A percentile compares a stretch with the other conserved stretches of the same genome.
Conservation (phyloP, 768 basidiomycete genomes). For the Hortiboletus flavorubellus region DNA sequence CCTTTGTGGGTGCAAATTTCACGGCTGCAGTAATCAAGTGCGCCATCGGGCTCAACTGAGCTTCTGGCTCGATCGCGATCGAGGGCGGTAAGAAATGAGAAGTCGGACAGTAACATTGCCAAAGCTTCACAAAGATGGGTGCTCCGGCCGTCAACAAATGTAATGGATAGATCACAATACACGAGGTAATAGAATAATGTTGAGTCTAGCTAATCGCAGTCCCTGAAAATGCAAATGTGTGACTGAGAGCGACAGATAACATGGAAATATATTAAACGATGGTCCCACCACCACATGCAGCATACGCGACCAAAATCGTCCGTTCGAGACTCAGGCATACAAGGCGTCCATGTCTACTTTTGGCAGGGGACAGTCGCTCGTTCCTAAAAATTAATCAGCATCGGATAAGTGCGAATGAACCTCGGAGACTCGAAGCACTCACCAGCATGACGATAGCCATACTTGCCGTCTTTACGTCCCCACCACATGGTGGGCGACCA, state of each 20-base stretch:
- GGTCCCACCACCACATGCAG: background rate
- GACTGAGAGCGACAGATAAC: background rate
- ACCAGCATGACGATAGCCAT: conserved; percentile 19
- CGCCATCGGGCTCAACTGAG: conserved; percentile 2
- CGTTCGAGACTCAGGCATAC: conserved; percentile 15
- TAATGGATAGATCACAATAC: background rate
- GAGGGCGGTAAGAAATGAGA: conserved; percentile 2
- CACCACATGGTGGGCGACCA: conserved; percentile 35
- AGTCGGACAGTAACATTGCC: background rate
- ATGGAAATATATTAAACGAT: background rate
- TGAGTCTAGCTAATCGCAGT: background rate
- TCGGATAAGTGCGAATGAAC: background rate
- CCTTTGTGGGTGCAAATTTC: background rate
- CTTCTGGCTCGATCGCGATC: conserved; percentile 20
- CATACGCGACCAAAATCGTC: background rate
- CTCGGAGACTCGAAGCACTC: conserved; percentile 1
- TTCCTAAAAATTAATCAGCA: conserved; percentile 15
- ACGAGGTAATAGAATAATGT: background rate
- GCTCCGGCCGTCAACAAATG: background rate
- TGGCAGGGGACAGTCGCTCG: conserved; percentile 20
- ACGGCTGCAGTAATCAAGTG: conserved; percentile 1
- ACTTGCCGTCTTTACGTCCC: conserved; percentile 20
- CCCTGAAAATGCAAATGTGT: background rate
- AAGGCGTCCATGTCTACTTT: conserved; percentile 18
- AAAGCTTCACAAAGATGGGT: background rate